phyloP scores from a whole-genome alignment of 345 rosid species.

The Salix arbutifolia region DNA sequence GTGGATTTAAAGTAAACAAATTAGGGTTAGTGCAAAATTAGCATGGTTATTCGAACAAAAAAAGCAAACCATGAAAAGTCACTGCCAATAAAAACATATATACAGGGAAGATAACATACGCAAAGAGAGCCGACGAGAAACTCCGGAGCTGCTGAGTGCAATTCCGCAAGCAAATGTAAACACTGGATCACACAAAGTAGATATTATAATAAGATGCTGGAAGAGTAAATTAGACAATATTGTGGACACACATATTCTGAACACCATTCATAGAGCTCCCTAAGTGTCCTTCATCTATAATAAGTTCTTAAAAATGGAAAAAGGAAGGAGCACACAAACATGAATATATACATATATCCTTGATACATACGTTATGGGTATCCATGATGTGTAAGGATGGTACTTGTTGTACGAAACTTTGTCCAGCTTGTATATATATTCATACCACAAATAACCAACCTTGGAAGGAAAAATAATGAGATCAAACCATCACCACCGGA shows the following conservation, averaged over 20 bases:
- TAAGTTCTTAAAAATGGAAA: background rate
- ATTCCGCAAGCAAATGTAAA: slow-evolving; percentile 87
- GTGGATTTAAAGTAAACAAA: slow-evolving; percentile 4
- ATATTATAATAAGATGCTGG: slow-evolving; percentile 11
- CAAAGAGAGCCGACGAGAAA: slow-evolving; percentile 73
- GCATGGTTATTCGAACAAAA: background rate
- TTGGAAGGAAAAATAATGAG: slow-evolving; percentile 21
- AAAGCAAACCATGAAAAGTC: background rate
- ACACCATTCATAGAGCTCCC: slow-evolving; percentile 1
- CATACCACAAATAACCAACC: slow-evolving; percentile 97
- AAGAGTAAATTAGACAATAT: slow-evolving; percentile 1
- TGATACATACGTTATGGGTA: slow-evolving; percentile 83
- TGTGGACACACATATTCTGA: background rate
- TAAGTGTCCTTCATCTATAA: background rate
- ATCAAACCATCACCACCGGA: slow-evolving; percentile 6
- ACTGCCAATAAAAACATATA: background rate
- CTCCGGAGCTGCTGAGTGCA: slow-evolving; percentile 76
- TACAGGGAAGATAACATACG: slow-evolving; percentile 44
- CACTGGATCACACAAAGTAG: slow-evolving; percentile 44
- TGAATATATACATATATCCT: background rate
- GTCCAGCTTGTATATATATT: slow-evolving; percentile 84
- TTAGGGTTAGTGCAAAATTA: slow-evolving; percentile 17
- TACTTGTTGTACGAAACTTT: slow-evolving; percentile 83
- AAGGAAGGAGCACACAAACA: background rate
- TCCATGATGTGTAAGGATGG: slow-evolving; percentile 99